Evolutionary conservation across 176 grass and related monocot species (phyloP), one percentile per base, ranked within the genome.

Genomic region (Avena sativa): DNA sequence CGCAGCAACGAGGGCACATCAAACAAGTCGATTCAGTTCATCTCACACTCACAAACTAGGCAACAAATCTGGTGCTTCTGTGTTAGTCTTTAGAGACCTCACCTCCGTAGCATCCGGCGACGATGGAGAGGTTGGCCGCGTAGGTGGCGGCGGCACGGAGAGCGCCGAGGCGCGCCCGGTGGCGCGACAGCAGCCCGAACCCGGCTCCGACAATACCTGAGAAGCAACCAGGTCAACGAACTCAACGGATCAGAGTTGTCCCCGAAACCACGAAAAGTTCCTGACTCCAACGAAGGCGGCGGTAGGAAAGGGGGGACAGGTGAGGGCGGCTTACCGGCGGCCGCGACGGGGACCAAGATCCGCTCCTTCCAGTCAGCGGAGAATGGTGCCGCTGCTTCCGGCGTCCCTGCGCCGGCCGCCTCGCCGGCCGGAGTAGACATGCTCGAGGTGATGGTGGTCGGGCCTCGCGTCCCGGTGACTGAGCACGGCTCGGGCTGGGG

Each of bases 81-180:
- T 9, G 5, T 15, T 38, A 5, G 23, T 43, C 40, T 43, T 5
- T 43, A 34, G 76, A 80, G 34, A 61, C 26, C 91, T 88, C 87
- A 98, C 96, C 92, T 64, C 86, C 93, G 78, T 96, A 98, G 90
- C 88, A 96, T 28, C 90, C 93, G 9, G 89, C 76, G 26, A 88
- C 82, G 70, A 93, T 86, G 83, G 90, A 89, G 36, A 94, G 82
- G 88, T 98, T 93, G 44, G 83, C 79, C 2, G 92, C 93, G 55
- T 94, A 98, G 34, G 90, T 88, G 55, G 82, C 83, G 0, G 88
- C 86, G 4, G 81, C 61, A 15, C 84, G 72, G 21, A 81, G 30
- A 1, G 80, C 77, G 80, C 93, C 90, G 12, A 96, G 90, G 51
- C 87, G 87, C 23, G 40, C 83, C 76, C 93, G 90, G 80, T 92